A percentile compares a stretch with the other conserved stretches of the same genome.
Conservation (phyloP, 148 eudicot genomes). For the Vaccinium darrowii region DNA sequence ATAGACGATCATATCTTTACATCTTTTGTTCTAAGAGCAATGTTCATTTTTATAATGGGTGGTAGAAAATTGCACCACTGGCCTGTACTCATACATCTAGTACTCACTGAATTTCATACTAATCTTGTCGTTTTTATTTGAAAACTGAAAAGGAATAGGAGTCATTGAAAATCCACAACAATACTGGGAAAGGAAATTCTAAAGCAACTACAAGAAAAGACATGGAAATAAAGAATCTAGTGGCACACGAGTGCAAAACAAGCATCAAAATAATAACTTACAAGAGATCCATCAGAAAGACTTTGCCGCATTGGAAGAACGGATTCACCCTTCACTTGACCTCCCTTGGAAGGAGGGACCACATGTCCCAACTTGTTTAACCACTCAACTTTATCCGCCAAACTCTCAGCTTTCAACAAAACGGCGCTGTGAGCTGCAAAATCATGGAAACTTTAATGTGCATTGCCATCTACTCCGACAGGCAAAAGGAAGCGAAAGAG, state of each 20-base stretch:
- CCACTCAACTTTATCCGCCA: conserved; percentile 86
- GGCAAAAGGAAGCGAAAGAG: neutral
- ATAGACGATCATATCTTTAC: neutral
- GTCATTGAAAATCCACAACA: neutral
- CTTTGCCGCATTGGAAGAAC: conserved; percentile 75
- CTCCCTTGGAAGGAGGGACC: conserved; percentile 58
- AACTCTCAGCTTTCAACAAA: conserved; percentile 86
- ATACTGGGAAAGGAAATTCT: neutral
- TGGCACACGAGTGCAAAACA: neutral
- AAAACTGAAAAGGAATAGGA: neutral
- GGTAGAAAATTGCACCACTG: neutral
- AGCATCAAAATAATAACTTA: conserved; percentile 32
- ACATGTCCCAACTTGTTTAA: conserved; percentile 68
- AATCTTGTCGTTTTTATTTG: neutral
- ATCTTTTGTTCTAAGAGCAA: neutral
- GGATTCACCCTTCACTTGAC: conserved; percentile 62
- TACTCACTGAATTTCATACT: neutral
- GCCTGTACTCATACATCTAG: neutral
- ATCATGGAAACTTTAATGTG: conserved; percentile 16
- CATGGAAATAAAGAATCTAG: neutral
- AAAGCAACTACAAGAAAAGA: neutral
- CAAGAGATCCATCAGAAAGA: conserved; percentile 94
- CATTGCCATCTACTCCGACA: conserved; percentile 10
- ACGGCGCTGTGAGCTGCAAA: conserved; percentile 93
- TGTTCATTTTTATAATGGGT: neutral